phyloP scores from a whole-genome alignment of 495 filamentous ascomycete species.

The Glutinoglossum americanum region DNA sequence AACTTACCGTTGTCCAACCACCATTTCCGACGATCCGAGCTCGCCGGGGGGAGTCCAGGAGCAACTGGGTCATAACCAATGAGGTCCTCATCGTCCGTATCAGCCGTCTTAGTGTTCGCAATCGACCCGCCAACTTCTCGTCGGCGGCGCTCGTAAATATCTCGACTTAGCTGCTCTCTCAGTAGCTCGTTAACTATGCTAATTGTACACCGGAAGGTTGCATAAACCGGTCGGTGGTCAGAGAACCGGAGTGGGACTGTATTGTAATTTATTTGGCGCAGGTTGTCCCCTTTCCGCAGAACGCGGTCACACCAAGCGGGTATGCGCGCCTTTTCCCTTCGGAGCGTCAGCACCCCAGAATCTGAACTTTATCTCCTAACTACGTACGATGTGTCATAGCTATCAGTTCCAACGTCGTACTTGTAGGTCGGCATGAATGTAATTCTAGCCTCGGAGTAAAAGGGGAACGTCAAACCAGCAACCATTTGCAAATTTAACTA shows the following conservation, averaged over 20 bases:
- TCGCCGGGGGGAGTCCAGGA: constrained; percentile 66
- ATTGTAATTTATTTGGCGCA: constrained; percentile 64
- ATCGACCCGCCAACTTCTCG: constrained; percentile 27
- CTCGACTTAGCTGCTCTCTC: constrained; percentile 44
- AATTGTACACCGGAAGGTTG: constrained; percentile 63
- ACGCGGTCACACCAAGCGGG: constrained; percentile 96
- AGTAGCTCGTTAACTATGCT: constrained; percentile 51
- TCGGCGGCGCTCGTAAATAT: constrained; percentile 50
- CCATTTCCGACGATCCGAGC: constrained; percentile 79
- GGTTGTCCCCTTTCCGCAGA: constrained; percentile 59
- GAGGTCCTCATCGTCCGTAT: constrained; percentile 53
- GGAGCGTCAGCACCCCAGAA: neutral
- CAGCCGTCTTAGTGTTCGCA: constrained; percentile 23
- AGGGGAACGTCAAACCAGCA: constrained; percentile 67
- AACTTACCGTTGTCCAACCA: constrained; percentile 62
- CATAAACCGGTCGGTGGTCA: constrained; percentile 85
- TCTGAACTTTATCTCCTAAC: neutral
- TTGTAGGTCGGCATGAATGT: constrained; percentile 87
- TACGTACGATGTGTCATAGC: constrained; percentile 76
- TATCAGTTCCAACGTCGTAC: constrained; percentile 69
- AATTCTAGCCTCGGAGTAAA: constrained; percentile 71
- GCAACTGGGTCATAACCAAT: constrained; percentile 55
- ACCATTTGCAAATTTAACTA: constrained; percentile 94
- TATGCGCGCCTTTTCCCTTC: constrained; percentile 75
- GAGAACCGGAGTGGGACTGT: constrained; percentile 65